Percentiles rank a stretch among this genome's conserved stretches.
Evolutionary conservation across 257 asterid genomes (phyloP).

Genomic region (Rhazya stricta): DNA sequence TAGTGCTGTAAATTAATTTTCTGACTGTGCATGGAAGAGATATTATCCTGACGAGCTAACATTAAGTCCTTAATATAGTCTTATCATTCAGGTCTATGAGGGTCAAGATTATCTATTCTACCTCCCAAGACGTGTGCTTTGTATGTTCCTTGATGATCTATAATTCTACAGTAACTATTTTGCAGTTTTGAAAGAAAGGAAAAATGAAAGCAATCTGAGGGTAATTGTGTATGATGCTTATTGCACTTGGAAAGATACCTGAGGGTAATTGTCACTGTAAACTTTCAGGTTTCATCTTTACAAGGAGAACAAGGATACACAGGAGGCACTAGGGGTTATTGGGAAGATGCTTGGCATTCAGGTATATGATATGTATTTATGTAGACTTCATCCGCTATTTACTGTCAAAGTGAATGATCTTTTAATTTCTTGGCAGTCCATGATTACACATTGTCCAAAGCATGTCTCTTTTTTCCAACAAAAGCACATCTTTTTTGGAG

Average conservation of each 20-base stretch:
- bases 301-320: constrained; percentile 99
- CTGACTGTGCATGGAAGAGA: not conserved
- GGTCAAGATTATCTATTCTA: not conserved
- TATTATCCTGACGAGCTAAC: not conserved
- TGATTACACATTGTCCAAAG: not conserved
- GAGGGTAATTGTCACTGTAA: constrained; percentile 14
- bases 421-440: not conserved
- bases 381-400: constrained; percentile 11
- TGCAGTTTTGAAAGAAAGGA: not conserved
- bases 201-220: not conserved
- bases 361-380: constrained; percentile 40
- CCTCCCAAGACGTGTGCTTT: not conserved
- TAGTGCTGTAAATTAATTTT: not conserved
- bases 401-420: not conserved
- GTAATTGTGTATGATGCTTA: not conserved
- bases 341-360: constrained; percentile 92
- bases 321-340: constrained; percentile 81
- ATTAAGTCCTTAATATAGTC: not conserved
- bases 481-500: not conserved
- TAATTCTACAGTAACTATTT: not conserved
- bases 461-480: not conserved
- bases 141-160: not conserved
- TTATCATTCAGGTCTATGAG: not conserved
- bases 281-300: constrained; percentile 74
- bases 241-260: constrained; percentile 19